phyloP scores from a whole-genome alignment of 345 rosid species.

The Brassica napus region DNA sequence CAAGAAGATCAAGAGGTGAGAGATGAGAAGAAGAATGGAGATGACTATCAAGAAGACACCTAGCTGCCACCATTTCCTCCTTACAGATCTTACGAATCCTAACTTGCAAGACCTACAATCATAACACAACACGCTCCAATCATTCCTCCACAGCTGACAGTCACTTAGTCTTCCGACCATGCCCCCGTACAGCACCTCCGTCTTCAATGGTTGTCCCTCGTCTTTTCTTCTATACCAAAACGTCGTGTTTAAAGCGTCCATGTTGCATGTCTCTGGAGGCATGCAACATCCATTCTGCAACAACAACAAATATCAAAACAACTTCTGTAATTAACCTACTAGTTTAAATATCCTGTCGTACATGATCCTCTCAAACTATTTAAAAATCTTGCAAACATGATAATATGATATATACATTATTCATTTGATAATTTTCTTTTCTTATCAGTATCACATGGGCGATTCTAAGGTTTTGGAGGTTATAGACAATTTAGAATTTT shows the following conservation, averaged over 20 bases:
- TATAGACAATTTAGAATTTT: too few relatives aligned
- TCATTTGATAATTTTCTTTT: not conserved
- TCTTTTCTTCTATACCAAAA: slow-evolving; percentile 51
- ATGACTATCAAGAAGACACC: slow-evolving; percentile 64
- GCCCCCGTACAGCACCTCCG: slow-evolving; percentile 12
- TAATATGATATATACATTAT: not conserved
- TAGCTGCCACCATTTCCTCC: slow-evolving; percentile 69
- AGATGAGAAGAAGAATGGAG: slow-evolving; percentile 52
- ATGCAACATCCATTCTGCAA: slow-evolving; percentile 77
- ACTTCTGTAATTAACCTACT: not conserved
- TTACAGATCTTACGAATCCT: slow-evolving; percentile 53
- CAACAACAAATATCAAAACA: not conserved
- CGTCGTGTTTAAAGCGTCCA: slow-evolving; percentile 65
- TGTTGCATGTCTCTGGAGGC: slow-evolving; percentile 59
- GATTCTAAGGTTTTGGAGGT: too few relatives aligned
- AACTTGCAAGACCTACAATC: slow-evolving; percentile 57
- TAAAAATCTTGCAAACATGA: not conserved
- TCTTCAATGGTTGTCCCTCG: slow-evolving; percentile 20
- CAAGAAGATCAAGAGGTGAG: slow-evolving; percentile 58
- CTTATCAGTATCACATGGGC: too few relatives aligned
- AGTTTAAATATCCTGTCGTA: not conserved
- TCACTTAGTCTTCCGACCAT: slow-evolving; percentile 38
- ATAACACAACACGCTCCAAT: slow-evolving; percentile 51
- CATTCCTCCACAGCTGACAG: slow-evolving; percentile 62
- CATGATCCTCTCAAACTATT: not conserved